Evolutionary conservation across 148 eudicot genomes (phyloP), one percentile per base, ranked within the genome.

Genomic region (Camellia granthamiana): DNA sequence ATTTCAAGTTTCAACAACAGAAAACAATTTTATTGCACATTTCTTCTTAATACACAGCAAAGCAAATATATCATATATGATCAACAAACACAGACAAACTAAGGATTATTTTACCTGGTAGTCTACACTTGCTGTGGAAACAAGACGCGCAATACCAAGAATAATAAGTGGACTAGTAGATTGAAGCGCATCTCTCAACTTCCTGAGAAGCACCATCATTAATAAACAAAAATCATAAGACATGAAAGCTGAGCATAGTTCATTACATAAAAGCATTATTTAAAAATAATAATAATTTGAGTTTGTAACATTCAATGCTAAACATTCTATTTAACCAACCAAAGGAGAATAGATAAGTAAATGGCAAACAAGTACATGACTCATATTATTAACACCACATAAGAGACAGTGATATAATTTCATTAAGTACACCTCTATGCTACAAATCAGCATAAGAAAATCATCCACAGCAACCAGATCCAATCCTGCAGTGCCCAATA

Each of bases 121-220:
- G 85, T 97, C 91, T 49, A 94, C 91, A 81, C 98, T 90, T 74
- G 89, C 69, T 12, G 98, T 97, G 72, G 89, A 81, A 81, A 90
- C 54, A 78, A 97, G 88, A 71, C 99, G 92, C 77, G 88, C 97
- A 51, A 94, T 78, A 41, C 99, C 99, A 74, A 97, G 81, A 58
- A 97, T 73, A 76, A 94, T 78, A 79, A 94, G 86, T 46, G 99
- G 97, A 82, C 89, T 88, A 65, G 93, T 86, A 68, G 98, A 92
- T 69, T 77, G 80, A 80, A 92, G 74, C n/a, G 86, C 90, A 85
- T 76, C 77, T 85, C 78, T 92, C 90, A 85, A 88, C 67, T 86
- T 89, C 88, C 98, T 96, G 88, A 78, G 69, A 44, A 15, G 66
- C 42, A 71, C 18, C 21, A 72, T 18, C 21, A 69, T 73, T 42